Base-by-base conservation (phyloP, 306 rosid species). In the Dryas octopetala region DNA sequence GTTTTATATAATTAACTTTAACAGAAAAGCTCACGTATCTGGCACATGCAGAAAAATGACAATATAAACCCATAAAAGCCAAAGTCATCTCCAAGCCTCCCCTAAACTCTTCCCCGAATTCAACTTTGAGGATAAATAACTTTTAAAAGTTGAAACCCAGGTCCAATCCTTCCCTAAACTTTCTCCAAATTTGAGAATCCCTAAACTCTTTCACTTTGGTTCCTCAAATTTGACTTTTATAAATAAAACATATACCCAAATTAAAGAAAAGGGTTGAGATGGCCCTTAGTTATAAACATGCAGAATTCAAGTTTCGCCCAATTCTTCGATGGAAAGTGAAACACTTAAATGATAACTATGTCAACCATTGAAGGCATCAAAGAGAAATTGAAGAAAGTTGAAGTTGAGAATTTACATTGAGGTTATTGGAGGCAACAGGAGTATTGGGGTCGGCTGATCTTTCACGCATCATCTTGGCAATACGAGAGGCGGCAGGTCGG, bases 401-500 rank as follows among this genome's bases (percentile, higher is more conserved):
- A 3, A 44, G 16, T 40, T 41, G 13, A 32, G 5, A 8, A 7
- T 7, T 50, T 51, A 68, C 80, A 41, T 41, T n/a, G 66, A 26
- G 63, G 61, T 58, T 61, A 28, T 32, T 26, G 57, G 70, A 44
- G 7, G 40, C 58, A 3, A 28, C 3, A 3, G 63, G 63, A 32
- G 75, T 55, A 8, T n/a, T 5, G 48, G 62, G 53, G 0, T 41
- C 64, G 6, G 47, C 15, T 14, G 69, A 57, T 23, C 64, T 23
- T 6, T 46, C 51, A 28, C 71, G 68, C 54, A 80, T 66, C 85
- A 91, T 78, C 85, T 88, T 87, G 61, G 98, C 98, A 81, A 93
- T 89, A 70, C 81, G 89, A 9, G 92, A 85, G 68, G 97, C 98
- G 13, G 97, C 93, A 17, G 91, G 88, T 87, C 96, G 80, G 70